Evolutionary conservation across 2,329 filamentous ascomycete species (phyloP).

Genomic region (Xylaria sp.): DNA sequence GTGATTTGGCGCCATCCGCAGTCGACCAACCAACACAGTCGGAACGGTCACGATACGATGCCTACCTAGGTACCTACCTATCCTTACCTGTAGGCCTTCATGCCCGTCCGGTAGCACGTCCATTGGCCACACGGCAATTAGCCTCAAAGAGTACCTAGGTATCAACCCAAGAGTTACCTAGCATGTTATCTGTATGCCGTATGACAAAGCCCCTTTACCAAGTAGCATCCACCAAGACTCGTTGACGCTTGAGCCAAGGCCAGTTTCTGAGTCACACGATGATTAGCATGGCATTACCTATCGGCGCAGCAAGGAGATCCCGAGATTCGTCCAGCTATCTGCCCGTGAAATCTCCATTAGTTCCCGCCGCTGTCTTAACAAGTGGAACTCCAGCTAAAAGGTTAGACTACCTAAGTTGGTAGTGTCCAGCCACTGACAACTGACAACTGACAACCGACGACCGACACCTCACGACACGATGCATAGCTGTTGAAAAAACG

Average conservation of each 20-base stretch:
- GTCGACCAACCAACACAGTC: not conserved
- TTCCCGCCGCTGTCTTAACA: slow-evolving; percentile 28
- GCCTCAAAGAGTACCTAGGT: not conserved
- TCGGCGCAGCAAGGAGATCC: slow-evolving; percentile 32
- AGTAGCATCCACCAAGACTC: not conserved
- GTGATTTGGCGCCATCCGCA: not conserved
- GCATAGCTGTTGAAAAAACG: no score
- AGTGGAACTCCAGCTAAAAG: slow-evolving; percentile 14
- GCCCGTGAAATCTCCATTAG: slow-evolving; percentile 23
- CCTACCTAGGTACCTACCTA: no score
- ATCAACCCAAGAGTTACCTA: not conserved
- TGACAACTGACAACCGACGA: no score
- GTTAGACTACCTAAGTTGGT: not conserved
- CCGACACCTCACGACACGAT: no score
- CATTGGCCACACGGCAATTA: slow-evolving; percentile 5
- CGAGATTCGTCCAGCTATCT: slow-evolving; percentile 38
- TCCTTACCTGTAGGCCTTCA: not conserved
- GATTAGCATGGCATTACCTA: slow-evolving; percentile 6
- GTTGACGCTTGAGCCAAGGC: not conserved
- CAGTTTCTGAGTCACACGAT: slow-evolving; percentile 9
- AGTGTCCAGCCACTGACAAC: no score
- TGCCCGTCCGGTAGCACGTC: not conserved
- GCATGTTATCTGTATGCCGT: not conserved
- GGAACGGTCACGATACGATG: no score
- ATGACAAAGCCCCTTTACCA: not conserved